A percentile compares a stretch with the other conserved stretches of the same genome.
phyloP scores from a whole-genome alignment of 768 basidiomycete genomes.

The Pulveroboletus ravenelii region DNA sequence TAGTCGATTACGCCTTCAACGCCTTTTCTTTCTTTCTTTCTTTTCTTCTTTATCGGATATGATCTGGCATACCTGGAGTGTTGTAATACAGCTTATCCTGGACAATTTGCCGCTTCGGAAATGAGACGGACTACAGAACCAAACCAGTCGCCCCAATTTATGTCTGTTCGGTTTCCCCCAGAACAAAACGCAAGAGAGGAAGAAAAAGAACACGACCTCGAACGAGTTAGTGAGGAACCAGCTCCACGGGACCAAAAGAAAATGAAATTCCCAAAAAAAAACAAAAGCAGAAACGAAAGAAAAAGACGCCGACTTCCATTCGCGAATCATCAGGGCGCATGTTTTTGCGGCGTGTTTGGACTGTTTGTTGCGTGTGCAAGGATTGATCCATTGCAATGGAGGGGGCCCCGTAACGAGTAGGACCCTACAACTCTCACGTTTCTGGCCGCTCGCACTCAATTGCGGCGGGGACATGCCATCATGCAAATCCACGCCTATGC shows the following conservation, averaged over 20 bases:
- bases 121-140: not conserved
- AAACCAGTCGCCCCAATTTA: too few relatives aligned
- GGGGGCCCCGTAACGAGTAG: too few relatives aligned
- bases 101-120: constrained; percentile 19
- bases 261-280: constrained; percentile 11
- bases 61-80: constrained; percentile 35
- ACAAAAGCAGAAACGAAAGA: not conserved
- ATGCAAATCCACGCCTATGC: constrained; percentile 11
- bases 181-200: too few relatives aligned
- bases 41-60: constrained; percentile 26
- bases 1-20: constrained; percentile 10
- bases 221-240: too few relatives aligned
- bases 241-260: not conserved
- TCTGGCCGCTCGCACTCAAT: too few relatives aligned
- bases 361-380: not conserved
- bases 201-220: too few relatives aligned
- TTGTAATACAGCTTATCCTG: constrained; percentile 34
- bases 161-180: too few relatives aligned
- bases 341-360: too few relatives aligned
- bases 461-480: not conserved
- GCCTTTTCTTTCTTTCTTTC: constrained; percentile 4
- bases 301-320: constrained; percentile 13
- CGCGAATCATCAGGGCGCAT: not conserved
- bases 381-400: too few relatives aligned
- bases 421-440: too few relatives aligned